Conservation (phyloP, 371 early-diverging fungal genomes). For the Batkoa obscura region DNA sequence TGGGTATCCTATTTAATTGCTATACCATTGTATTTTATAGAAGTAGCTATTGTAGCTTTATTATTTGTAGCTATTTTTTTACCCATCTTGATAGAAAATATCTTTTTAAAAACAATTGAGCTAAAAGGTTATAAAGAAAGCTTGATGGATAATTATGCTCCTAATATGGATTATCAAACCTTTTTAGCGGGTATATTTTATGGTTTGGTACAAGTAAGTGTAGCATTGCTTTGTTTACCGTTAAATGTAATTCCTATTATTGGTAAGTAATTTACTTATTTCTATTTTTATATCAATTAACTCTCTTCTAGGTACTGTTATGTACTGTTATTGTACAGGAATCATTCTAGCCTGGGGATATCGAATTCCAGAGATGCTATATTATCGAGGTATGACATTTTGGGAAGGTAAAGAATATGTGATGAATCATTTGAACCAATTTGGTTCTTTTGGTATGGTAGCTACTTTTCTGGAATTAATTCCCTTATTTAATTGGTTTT, state of each 20-base stretch:
- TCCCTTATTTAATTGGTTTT: slow-evolving; percentile 42
- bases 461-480: slow-evolving; percentile 40
- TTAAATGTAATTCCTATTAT: slow-evolving; percentile 33
- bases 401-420: slow-evolving; percentile 23
- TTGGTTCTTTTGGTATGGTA: slow-evolving; percentile 34
- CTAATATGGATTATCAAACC: background rate
- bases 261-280: too few species aligned
- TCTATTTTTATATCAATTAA: too few species aligned
- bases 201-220: slow-evolving; percentile 13
- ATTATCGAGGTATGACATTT: slow-evolving; percentile 28
- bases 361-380: slow-evolving; percentile 30
- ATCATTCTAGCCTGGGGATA: slow-evolving; percentile 23
- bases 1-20: background rate
- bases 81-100: background rate
- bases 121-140: background rate
- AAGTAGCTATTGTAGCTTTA: background rate
- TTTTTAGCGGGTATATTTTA: background rate
- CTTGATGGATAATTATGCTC: background rate
- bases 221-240: slow-evolving; percentile 30
- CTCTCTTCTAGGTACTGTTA: slow-evolving; percentile 17
- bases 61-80: background rate
- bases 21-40: background rate
- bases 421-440: slow-evolving; percentile 17
- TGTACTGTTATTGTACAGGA: slow-evolving; percentile 35
- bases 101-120: background rate